Percentiles rank a stretch among this genome's conserved stretches.
Conservation (phyloP, 305 asterid species). For the Fraxinus sp. region DNA sequence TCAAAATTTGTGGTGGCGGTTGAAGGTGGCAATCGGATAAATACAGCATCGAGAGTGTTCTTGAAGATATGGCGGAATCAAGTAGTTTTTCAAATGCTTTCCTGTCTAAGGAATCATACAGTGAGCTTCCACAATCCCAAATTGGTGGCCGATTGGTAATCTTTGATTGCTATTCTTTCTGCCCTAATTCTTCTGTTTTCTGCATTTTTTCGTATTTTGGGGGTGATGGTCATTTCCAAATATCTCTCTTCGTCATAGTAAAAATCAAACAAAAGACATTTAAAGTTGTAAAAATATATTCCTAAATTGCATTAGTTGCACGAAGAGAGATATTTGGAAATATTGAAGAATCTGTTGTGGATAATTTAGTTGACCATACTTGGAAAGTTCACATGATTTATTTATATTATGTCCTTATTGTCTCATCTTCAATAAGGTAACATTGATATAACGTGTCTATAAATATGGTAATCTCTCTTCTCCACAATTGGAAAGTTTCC, state of each 20-base stretch:
- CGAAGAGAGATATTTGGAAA: too few species aligned
- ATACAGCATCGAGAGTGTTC: conserved; percentile 76
- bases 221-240: too few species aligned
- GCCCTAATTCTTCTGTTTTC: not conserved
- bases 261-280: too few species aligned
- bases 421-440: not conserved
- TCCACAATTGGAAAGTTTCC: too few species aligned
- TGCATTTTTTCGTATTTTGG: too few species aligned
- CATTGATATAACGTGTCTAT: not conserved
- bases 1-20: not conserved
- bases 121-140: conserved; percentile 80
- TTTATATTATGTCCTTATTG: too few species aligned
- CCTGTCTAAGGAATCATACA: conserved; percentile 76
- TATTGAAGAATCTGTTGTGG: too few species aligned
- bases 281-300: too few species aligned
- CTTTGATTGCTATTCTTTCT: conserved; percentile 1
- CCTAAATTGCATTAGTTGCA: too few species aligned
- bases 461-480: too few species aligned
- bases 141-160: conserved; percentile 1
- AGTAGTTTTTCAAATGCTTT: conserved; percentile 58
- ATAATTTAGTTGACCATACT: too few species aligned
- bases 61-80: conserved; percentile 57
- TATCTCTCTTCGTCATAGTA: too few species aligned
- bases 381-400: not conserved
- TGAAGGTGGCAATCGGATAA: conserved; percentile 36